Conservation (phyloP, 177 flowering plant species). For the Vitis hybrid region DNA sequence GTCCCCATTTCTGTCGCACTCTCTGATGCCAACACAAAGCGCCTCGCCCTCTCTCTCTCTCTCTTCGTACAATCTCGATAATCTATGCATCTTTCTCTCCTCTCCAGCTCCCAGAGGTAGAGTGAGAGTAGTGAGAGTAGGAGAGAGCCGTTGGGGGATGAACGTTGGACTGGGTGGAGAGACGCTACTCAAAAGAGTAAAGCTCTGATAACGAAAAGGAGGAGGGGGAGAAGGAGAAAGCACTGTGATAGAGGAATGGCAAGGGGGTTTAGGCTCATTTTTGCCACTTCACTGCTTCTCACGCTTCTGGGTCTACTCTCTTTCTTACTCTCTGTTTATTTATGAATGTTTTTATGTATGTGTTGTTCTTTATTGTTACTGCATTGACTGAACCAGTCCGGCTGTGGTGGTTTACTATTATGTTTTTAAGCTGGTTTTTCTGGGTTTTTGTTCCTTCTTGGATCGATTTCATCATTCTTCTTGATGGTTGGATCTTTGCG, state of each 20-base stretch:
- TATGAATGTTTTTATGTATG: neutral
- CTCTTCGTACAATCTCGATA: neutral
- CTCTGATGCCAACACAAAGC: constrained; percentile 6
- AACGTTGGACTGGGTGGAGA: neutral
- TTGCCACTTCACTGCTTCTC: constrained; percentile 32
- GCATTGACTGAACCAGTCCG: too few relatives aligned
- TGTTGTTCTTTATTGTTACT: neutral
- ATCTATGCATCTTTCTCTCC: constrained; percentile 5
- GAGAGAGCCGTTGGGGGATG: constrained; percentile 1
- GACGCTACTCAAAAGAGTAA: neutral
- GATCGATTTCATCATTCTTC: neutral
- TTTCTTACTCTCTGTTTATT: neutral
- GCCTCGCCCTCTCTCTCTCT: constrained; percentile 3
- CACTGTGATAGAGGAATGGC: constrained; percentile 28
- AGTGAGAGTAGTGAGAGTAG: neutral
- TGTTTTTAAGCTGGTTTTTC: neutral
- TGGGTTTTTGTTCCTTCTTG: neutral
- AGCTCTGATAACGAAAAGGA: neutral
- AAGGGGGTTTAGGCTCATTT: constrained; percentile 20
- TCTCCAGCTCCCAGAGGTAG: neutral
- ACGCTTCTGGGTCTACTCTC: constrained; percentile 33
- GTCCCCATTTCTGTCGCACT: constrained; percentile 4
- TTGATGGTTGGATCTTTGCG: neutral
- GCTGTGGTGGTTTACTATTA: too few relatives aligned
- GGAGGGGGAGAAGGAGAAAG: constrained; percentile 3